Evolutionary conservation across 257 asterid species (phyloP).

Genomic region (Solanum rostratum): DNA sequence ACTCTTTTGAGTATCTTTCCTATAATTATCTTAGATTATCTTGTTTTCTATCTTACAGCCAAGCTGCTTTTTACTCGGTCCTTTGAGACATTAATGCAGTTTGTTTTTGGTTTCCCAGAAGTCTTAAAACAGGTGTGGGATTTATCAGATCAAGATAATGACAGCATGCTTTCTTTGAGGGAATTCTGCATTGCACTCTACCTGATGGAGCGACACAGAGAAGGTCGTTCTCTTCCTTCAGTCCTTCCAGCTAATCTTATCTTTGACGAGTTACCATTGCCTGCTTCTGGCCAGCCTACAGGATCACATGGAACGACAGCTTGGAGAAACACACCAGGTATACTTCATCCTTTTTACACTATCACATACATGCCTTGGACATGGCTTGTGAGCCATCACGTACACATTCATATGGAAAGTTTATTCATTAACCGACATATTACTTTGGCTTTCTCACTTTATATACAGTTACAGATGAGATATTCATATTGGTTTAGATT

Average conservation of each 20-base stretch:
- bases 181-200: slow-evolving; percentile 93
- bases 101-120: slow-evolving; percentile 42
- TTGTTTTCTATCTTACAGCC: not conserved
- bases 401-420: not conserved
- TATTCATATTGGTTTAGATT: not conserved
- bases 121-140: slow-evolving; percentile 98
- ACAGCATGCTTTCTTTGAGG: slow-evolving; percentile 85
- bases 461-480: not conserved
- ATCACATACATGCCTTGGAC: not conserved
- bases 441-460: not conserved
- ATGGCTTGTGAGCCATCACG: not conserved
- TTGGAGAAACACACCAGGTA: slow-evolving; percentile 75
- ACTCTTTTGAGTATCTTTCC: not conserved
- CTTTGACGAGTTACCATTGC: slow-evolving; percentile 45
- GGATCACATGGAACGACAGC: slow-evolving; percentile 34
- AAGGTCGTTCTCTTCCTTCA: slow-evolving; percentile 77
- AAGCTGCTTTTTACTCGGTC: not conserved
- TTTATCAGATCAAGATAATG: slow-evolving; percentile 94
- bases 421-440: not conserved
- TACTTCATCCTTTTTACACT: not conserved
- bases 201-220: slow-evolving; percentile 89
- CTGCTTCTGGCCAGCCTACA: slow-evolving; percentile 44
- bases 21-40: not conserved
- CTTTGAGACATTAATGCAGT: not conserved
- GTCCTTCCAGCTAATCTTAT: slow-evolving; percentile 58